phyloP scores from a whole-genome alignment of 495 filamentous ascomycete species.

The Penicillium waksmanii region DNA sequence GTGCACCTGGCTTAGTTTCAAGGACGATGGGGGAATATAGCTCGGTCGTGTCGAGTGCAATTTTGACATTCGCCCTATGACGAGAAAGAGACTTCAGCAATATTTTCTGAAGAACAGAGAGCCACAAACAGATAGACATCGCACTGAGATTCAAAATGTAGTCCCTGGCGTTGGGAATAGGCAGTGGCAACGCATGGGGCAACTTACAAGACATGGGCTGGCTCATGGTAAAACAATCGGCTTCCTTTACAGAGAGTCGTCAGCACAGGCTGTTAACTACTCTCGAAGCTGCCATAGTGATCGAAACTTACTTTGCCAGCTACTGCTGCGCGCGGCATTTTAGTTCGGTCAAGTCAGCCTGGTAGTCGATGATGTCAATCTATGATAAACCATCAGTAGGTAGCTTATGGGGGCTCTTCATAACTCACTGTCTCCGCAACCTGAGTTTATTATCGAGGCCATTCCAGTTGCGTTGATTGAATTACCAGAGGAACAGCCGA shows the following conservation, averaged over 20 bases:
- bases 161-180: background rate
- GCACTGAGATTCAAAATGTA: background rate
- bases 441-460: background rate
- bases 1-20: no score
- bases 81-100: background rate
- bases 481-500: background rate
- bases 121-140: background rate
- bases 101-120: background rate
- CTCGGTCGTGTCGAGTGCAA: background rate
- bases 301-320: background rate
- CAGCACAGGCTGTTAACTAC: background rate
- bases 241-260: background rate
- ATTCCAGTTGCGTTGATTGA: background rate
- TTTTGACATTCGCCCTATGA: background rate
- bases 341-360: background rate
- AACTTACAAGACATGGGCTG: background rate
- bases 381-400: background rate
- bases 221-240: background rate
- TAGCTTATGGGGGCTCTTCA: background rate
- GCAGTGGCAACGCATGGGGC: no score
- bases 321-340: background rate
- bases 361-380: background rate
- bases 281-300: background rate
- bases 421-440: background rate
- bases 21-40: no score